Conservation (phyloP, 2,329 filamentous ascomycete species). For the Penicillium sp. region DNA sequence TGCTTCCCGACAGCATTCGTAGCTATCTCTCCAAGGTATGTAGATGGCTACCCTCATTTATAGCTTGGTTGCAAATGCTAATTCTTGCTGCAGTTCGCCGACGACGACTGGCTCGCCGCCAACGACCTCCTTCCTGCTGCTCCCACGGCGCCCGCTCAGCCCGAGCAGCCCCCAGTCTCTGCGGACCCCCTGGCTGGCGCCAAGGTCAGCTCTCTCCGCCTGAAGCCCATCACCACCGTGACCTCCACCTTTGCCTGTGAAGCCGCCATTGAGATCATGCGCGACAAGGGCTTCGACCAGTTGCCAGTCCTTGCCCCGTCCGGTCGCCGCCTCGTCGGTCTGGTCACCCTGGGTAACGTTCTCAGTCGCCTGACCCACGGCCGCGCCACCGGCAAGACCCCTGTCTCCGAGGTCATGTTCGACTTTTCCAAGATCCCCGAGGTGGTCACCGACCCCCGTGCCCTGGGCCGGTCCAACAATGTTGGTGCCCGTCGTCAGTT, state of each 20-base stretch:
- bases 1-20: conserved; percentile 93
- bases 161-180: conserved; percentile 40
- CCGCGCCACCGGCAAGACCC: conserved; percentile 71
- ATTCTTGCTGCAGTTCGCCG: conserved; percentile 67
- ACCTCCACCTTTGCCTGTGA: conserved; percentile 70
- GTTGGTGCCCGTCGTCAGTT: conserved; percentile 62
- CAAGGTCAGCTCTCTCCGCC: conserved; percentile 77
- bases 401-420: conserved; percentile 92
- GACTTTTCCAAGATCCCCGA: conserved; percentile 87
- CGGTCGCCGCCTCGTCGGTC: conserved; percentile 75
- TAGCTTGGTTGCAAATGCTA: background rate
- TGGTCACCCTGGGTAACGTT: conserved; percentile 93
- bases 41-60: background rate
- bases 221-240: conserved; percentile 93
- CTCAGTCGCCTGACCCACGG: conserved; percentile 86
- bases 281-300: conserved; percentile 97
- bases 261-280: conserved; percentile 95
- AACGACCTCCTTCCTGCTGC: conserved; percentile 81
- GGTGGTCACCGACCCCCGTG: conserved; percentile 82
- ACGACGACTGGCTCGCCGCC: conserved; percentile 97
- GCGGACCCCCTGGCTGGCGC: conserved; percentile 74
- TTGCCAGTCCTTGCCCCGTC: conserved; percentile 79
- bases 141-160: conserved; percentile 43
- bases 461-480: conserved; percentile 51
- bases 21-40: conserved; percentile 87